Evolutionary conservation across 768 basidiomycete genomes (phyloP).

Genomic region (Mycena belliarum): DNA sequence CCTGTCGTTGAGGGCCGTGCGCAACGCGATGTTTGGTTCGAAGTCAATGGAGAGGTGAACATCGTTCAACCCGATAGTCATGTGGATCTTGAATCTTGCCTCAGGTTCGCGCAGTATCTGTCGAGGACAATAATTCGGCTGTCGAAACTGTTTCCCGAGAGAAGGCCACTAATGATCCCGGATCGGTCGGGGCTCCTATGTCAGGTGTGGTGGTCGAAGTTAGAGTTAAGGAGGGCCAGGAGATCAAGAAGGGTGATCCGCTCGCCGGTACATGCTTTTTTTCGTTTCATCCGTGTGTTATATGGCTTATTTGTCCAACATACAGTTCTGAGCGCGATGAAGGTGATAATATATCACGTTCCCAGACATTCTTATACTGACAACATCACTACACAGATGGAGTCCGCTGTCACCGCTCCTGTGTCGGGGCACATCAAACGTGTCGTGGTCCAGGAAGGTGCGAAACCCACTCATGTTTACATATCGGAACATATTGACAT

Average conservation of each 20-base stretch:
- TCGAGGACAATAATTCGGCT: conserved; percentile 97
- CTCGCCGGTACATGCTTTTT: conserved; percentile 68
- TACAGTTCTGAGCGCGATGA: conserved; percentile 93
- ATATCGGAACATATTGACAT: not conserved
- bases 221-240: conserved; percentile 94
- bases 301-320: conserved; percentile 24
- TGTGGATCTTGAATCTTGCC: conserved; percentile 18
- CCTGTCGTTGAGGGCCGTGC: conserved; percentile 90
- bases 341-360: conserved; percentile 50
- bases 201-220: conserved; percentile 98
- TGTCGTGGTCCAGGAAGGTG: conserved; percentile 87
- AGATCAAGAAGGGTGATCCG: conserved; percentile 98
- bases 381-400: conserved; percentile 67
- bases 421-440: conserved; percentile 97
- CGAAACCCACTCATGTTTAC: conserved; percentile 15
- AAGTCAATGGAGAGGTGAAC: conserved; percentile 91
- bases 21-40: conserved; percentile 97
- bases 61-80: conserved; percentile 5
- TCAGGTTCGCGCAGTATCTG: conserved; percentile 90
- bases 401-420: conserved; percentile 93
- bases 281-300: conserved; percentile 7
- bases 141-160: conserved; percentile 94
- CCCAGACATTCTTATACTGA: conserved; percentile 19
- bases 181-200: conserved; percentile 97
- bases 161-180: conserved; percentile 91